Conservation (phyloP, 1,284 basidiomycete genomes). For the Butyriboletus appendiculatus region DNA sequence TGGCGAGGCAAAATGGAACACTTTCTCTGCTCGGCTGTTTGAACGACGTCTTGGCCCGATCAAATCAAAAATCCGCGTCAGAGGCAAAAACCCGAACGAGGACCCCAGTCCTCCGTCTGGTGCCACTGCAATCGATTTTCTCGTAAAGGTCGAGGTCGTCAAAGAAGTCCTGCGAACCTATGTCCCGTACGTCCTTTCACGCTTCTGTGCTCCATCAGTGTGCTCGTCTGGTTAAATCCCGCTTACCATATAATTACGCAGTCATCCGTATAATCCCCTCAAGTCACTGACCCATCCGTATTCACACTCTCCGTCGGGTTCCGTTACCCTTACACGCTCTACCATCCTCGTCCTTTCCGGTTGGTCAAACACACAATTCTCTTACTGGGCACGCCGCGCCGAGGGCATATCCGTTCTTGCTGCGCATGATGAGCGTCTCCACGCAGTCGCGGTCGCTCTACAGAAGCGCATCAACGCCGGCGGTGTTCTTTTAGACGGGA, state of each 20-base stretch:
- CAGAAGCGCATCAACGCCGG: constrained; percentile 42
- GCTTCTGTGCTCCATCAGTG: constrained; percentile 6
- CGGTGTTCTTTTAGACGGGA: constrained; percentile 33
- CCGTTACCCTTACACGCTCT: constrained; percentile 47
- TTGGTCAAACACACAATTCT: constrained; percentile 55
- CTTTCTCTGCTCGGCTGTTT: constrained; percentile 48
- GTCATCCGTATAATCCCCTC: constrained; percentile 52
- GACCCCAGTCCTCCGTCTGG: constrained; percentile 32
- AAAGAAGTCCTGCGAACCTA: constrained; percentile 49
- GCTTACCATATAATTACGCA: constrained; percentile 33
- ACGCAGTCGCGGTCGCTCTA: constrained; percentile 42
- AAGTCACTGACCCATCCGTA: constrained; percentile 47
- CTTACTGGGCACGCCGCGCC: constrained; percentile 50
- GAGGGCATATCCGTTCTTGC: constrained; percentile 50
- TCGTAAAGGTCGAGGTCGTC: constrained; percentile 53
- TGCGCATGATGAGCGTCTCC: constrained; percentile 41
- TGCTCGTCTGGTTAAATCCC: constrained; percentile 8
- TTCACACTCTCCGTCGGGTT: constrained; percentile 40
- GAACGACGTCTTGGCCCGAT: constrained; percentile 45
- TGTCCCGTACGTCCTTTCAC: constrained; percentile 43
- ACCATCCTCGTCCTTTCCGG: constrained; percentile 48
- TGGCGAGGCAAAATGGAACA: constrained; percentile 45
- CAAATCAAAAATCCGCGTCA: constrained; percentile 37
- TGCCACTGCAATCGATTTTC: constrained; percentile 50
- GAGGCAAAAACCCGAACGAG: constrained; percentile 31